Conservation (phyloP, 768 basidiomycete genomes). For the Strobilomyces echinocephalus region DNA sequence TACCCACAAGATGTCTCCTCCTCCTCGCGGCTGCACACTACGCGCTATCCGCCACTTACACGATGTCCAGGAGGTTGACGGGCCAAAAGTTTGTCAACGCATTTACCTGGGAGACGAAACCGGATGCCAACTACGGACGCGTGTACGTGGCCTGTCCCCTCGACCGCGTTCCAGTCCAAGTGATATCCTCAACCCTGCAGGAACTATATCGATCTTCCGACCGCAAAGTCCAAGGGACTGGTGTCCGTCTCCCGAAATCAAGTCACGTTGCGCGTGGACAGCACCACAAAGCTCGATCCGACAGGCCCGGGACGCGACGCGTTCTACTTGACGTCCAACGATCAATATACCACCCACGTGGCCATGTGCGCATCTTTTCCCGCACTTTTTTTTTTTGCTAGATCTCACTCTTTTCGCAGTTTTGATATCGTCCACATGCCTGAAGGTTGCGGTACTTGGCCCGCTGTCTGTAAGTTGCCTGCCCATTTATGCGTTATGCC, state of each 20-base stretch:
- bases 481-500: neutral
- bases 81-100: constrained; percentile 47
- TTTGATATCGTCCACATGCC: constrained; percentile 39
- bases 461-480: constrained; percentile 30
- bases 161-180: neutral
- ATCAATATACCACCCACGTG: constrained; percentile 32
- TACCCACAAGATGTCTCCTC: neutral
- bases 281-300: constrained; percentile 28
- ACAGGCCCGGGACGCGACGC: constrained; percentile 34
- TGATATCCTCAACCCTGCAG: constrained; percentile 16
- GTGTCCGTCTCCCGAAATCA: constrained; percentile 48
- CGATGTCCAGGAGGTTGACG: constrained; percentile 39
- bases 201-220: constrained; percentile 42
- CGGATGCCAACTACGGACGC: constrained; percentile 30
- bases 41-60: constrained; percentile 41
- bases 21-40: constrained; percentile 4
- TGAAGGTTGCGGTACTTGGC: constrained; percentile 38
- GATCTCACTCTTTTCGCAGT: constrained; percentile 7
- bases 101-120: constrained; percentile 20
- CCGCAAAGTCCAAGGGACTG: constrained; percentile 53
- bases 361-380: constrained; percentile 20
- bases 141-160: constrained; percentile 13
- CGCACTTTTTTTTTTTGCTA: neutral
- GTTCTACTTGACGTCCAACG: constrained; percentile 30
- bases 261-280: constrained; percentile 33